Evolutionary conservation across 495 filamentous ascomycete genomes (phyloP).

Genomic region (Penicillium canescens): DNA sequence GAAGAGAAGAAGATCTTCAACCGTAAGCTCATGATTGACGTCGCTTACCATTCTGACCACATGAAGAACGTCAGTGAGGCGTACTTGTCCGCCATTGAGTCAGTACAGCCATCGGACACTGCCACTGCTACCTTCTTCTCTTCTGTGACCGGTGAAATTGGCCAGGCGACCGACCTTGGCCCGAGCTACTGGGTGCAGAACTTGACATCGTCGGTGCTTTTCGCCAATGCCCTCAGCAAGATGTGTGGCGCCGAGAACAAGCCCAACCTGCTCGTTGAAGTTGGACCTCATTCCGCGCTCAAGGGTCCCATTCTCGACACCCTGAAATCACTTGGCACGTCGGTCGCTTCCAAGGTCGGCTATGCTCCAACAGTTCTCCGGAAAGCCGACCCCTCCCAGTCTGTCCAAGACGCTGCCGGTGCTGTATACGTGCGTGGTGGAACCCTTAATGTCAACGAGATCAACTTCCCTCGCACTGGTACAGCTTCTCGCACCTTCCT

Average conservation of each 20-base stretch:
- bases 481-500: constrained; percentile 21
- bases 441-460: constrained; percentile 15
- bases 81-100: constrained; percentile 11
- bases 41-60: constrained; percentile 34
- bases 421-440: constrained; percentile 24
- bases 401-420: constrained; percentile 21
- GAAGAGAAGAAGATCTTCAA: constrained; percentile 14
- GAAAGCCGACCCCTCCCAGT: constrained; percentile 19
- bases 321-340: constrained; percentile 17
- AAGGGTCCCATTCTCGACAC: constrained; percentile 28
- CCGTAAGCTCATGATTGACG: constrained; percentile 24
- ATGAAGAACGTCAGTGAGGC: constrained; percentile 29
- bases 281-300: background rate
- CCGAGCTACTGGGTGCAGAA: constrained; percentile 9
- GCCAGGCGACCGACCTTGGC: constrained; percentile 22
- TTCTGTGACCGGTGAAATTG: constrained; percentile 27
- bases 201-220: constrained; percentile 14
- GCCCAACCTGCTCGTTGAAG: constrained; percentile 25
- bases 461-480: constrained; percentile 23
- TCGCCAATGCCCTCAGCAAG: constrained; percentile 23
- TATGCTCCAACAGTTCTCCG: constrained; percentile 28
- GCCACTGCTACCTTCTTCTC: constrained; percentile 24
- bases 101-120: constrained; percentile 15
- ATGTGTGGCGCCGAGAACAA: constrained; percentile 12
- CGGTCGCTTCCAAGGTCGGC: constrained; percentile 16